A percentile compares a stretch with the other conserved stretches of the same genome.
Conservation (phyloP, 805 yeast genomes). For the Lachancea nothofagi region DNA sequence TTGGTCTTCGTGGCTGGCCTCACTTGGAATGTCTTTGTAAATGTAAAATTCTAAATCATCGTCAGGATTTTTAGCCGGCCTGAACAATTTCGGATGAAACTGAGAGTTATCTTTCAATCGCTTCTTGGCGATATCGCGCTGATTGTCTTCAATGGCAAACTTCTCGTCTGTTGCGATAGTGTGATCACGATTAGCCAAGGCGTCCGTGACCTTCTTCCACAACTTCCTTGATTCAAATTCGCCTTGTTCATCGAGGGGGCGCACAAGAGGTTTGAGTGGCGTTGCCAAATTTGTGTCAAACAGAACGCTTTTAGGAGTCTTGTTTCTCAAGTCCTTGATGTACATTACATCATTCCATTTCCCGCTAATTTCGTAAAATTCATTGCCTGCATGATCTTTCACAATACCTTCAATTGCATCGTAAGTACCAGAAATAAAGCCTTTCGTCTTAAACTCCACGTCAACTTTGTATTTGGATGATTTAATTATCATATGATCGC, state of each 20-base stretch:
- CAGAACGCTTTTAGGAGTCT: constrained; percentile 44
- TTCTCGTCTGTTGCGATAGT: constrained; percentile 82
- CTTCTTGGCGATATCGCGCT: constrained; percentile 65
- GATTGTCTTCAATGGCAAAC: constrained; percentile 79
- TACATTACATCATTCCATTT: constrained; percentile 90
- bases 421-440: constrained; percentile 87
- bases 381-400: constrained; percentile 48
- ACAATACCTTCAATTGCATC: constrained; percentile 80
- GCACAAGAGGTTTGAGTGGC: constrained; percentile 60
- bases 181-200: constrained; percentile 76
- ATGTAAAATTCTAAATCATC: constrained; percentile 58
- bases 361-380: constrained; percentile 65
- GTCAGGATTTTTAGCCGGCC: constrained; percentile 36
- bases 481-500: constrained; percentile 80
- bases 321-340: constrained; percentile 49
- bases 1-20: constrained; percentile 47
- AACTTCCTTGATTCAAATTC: constrained; percentile 72
- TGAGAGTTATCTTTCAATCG: constrained; percentile 74
- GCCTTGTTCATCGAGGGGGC: constrained; percentile 76
- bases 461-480: constrained; percentile 63
- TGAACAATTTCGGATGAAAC: constrained; percentile 76
- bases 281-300: constrained; percentile 55
- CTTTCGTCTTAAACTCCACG: constrained; percentile 92
- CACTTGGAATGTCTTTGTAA: constrained; percentile 56
- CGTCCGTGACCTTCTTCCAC: constrained; percentile 80